Percentiles rank a stretch among this genome's conserved stretches.
Evolutionary conservation across 768 basidiomycete genomes (phyloP).

Genomic region (Coprinopsis strossmayeri): DNA sequence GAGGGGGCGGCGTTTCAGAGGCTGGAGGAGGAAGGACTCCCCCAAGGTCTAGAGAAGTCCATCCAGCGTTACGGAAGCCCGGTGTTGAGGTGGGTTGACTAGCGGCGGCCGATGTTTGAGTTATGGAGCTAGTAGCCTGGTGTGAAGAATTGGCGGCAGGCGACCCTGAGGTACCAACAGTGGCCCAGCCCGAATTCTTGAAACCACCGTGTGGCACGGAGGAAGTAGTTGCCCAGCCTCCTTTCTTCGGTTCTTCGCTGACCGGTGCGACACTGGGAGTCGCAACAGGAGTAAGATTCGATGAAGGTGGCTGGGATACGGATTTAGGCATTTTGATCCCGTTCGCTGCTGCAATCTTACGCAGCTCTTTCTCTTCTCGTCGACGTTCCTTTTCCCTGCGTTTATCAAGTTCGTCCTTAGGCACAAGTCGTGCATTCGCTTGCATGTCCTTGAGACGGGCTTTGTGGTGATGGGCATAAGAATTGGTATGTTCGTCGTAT

Average conservation of each 20-base stretch:
- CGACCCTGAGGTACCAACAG: conserved; percentile 28
- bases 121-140: conserved; percentile 10
- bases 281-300: conserved; percentile 17
- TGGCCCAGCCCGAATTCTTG: conserved; percentile 45
- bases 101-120: conserved; percentile 13
- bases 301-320: conserved; percentile 13
- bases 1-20: conserved; percentile 14
- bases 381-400: conserved; percentile 83
- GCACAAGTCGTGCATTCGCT: conserved; percentile 59
- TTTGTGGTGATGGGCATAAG: conserved; percentile 84
- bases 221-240: conserved; percentile 42
- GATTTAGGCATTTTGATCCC: conserved; percentile 63
- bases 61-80: conserved; percentile 55
- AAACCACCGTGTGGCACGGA: conserved; percentile 24
- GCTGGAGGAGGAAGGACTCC: conserved; percentile 24
- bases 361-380: conserved; percentile 78
- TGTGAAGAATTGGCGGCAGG: conserved; percentile 13
- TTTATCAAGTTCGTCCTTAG: conserved; percentile 61
- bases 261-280: conserved; percentile 11
- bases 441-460: conserved; percentile 80
- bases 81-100: conserved; percentile 26
- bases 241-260: conserved; percentile 27
- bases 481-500: conserved; percentile 87
- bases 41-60: conserved; percentile 57
- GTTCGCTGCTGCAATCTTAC: conserved; percentile 77